Base-by-base conservation (phyloP, 2,329 filamentous ascomycete species). In the Trichoderma koningii region DNA sequence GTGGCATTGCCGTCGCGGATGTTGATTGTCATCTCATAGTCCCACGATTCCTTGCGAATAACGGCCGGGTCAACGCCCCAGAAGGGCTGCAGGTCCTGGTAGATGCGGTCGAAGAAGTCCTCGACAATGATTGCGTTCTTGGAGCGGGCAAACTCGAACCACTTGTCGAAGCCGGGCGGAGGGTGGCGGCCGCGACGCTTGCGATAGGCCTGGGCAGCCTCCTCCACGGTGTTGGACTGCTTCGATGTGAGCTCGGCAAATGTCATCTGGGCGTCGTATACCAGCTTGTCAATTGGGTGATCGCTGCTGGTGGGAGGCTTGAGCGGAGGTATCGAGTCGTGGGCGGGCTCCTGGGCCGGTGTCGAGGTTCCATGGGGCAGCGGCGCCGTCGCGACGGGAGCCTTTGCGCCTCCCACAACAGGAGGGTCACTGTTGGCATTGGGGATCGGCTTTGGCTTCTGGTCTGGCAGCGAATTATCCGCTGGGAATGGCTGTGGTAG, bases 101-200 rank as follows among this genome's bases (percentile, higher is more conserved):
- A 85, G 61, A 89, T 83, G 67, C 86, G 85, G 69, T 87, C 84
- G 74, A 87, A 89, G 69, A 88, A 89, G 56, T 85, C 83, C 69
- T 89, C 87, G 12, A 89, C 77, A 14, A 88, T 79, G 64, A 88
- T 71, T 21, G 83, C 82, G 34, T 84, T 77, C 59, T 80, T 77
- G 21, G 82, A 76, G 34, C 75, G 73, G 10, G 87, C 86, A 67
- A 85, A 87, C 26, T 78, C 74, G 72, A 83, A 85, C 86, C 87
- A 89, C 41, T 80, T 76, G 66, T 85, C 80, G 69, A 89, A 89
- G 21, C 83, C 84, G 0, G 87, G 87, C 2, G 87, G 87, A 7
- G 86, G 87, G 70, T 89, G 84, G 23, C 86, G 81, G 28, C 85
- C 85, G 59, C 86, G 82, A 60, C 81, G 81, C 57, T 80, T 73